Base-by-base conservation (phyloP, 2,329 filamentous ascomycete genomes). In the Colletotrichum sp. region DNA sequence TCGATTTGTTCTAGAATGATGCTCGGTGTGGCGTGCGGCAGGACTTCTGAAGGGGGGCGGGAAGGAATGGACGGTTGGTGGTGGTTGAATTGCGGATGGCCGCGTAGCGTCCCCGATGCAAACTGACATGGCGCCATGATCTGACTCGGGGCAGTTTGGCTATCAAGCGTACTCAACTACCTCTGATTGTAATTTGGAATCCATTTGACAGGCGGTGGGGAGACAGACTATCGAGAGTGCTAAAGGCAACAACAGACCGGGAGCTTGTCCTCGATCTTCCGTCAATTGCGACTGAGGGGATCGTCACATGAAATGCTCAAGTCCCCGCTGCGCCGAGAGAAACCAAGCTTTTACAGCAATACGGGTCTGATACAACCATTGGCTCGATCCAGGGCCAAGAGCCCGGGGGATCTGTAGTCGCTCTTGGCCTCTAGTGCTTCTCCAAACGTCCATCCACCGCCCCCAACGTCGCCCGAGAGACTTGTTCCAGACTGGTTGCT, bases 281-380 rank as follows among this genome's bases (percentile, higher is more conserved):
- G 43, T 52, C 43, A 52, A 13, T 64, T 21, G 34, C n/a, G 24
- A 48, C 34, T 21, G 39, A 52, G 9, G 7, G 10, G 60, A 71
- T 60, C 16, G 34, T 48, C 28, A 32, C n/a, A 28, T 55, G 61
- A 67, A 30, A 55, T 61, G 9, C 36, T 9, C 7, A 18, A 13
- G 8, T 10, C 70, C 43, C 57, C 57, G 39, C 16, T 24, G 34
- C 32, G 70, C 73, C 70, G 70, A 75, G 73, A 68, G 9, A 72
- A 68, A 68, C 43, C 70, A 75, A 73, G 73, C 72, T 72, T 72
- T 43, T 61, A 26, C 43, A 14, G 21, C 24, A 16, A 34, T 16
- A 24, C 30, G 30, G 36, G 30, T 48, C n/a, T 16, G 12, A 26
- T n/a, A 9, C 28, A n/a, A n/a, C 36, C 21, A 72, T 75, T 72